Evolutionary conservation across 2,329 filamentous ascomycete species (phyloP).

Genomic region (Whalleya microplaca): DNA sequence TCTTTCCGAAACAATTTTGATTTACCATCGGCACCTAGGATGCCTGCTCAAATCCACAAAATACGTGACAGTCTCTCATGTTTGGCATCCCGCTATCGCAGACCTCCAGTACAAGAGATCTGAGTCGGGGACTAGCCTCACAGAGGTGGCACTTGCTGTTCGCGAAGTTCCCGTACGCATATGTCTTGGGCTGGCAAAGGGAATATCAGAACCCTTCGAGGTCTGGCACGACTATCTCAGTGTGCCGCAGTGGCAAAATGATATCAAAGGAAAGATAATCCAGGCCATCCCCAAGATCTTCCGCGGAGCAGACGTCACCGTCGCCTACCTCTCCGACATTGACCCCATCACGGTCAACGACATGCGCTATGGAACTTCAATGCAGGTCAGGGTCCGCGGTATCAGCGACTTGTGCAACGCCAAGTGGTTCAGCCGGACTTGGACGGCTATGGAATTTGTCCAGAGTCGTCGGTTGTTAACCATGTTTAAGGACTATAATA

Average conservation of each 20-base stretch:
- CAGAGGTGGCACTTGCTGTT: not conserved
- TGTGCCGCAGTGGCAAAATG: slow-evolving; percentile 18
- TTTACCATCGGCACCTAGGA: not conserved
- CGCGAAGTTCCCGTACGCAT: slow-evolving; percentile 1
- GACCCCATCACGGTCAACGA: not conserved
- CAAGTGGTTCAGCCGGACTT: slow-evolving; percentile 23
- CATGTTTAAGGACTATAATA: slow-evolving; percentile 12
- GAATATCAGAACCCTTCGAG: not conserved
- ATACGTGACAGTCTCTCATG: not conserved
- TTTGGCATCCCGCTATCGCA: not conserved
- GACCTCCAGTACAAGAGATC: not conserved
- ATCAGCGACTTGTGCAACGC: slow-evolving; percentile 21
- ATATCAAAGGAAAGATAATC: slow-evolving; percentile 8
- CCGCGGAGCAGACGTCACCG: slow-evolving; percentile 5
- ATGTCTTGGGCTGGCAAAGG: not conserved
- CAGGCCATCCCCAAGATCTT: slow-evolving; percentile 10
- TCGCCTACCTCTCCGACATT: slow-evolving; percentile 10
- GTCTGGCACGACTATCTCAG: slow-evolving; percentile 29
- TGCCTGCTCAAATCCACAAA: not conserved
- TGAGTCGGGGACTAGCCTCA: not conserved
- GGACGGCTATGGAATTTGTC: slow-evolving; percentile 26
- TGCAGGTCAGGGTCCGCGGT: slow-evolving; percentile 5
- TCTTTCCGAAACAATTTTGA: not conserved
- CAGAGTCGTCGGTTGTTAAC: slow-evolving; percentile 13
- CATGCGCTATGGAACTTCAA: not conserved